Evolutionary conservation across 129 eudicot species (phyloP), one percentile per base, ranked within the genome.

Genomic region (Mikania micrantha): DNA sequence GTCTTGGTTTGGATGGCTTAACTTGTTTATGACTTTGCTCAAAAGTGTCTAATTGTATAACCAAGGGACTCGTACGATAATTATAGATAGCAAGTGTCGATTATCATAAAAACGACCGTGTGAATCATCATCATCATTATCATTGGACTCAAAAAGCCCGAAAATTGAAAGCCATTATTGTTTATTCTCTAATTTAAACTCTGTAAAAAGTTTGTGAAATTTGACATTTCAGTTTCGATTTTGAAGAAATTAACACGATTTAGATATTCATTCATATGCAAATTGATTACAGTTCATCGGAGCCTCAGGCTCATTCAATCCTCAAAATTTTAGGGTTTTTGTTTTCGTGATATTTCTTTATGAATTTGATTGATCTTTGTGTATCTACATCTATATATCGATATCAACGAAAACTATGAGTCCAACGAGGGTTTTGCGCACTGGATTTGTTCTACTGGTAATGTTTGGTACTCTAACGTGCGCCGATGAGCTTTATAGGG

Each of bases 401-500:
- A 64, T 64, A 60, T 79, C 77, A 69, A 68, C 63, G 13, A 68
- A 32, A 25, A n/a, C 9, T 20, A 75, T 78, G 83, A 71, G 32
- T 49, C 24, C 32, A 65, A 29, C 52, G 5, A 71, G 69, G 78
- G 68, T 60, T 49, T 74, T 70, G 69, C 80, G 61, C 74, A 64
- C 79, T 74, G 80, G 83, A 64, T 74, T 77, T 54, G 39, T 64
- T 66, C 68, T 83, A 39, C 69, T 83, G 24, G 65, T 72, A 64
- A 25, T 78, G 40, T 71, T 74, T 29, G 82, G 69, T 60, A 35
- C 36, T 61, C 80, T 86, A 75, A 58, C 88, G 39, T 80, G 32
- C 72, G 82, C 93, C 76, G 84, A 80, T 67, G 65, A 49, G 63
- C 56, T 34, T 61, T 47, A 70, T 74, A 83, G 71, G 79, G 86